Percentiles rank a stretch among this genome's conserved stretches.
Conservation (phyloP, 2,329 filamentous ascomycete genomes). For the Coniochaeta sp. region DNA sequence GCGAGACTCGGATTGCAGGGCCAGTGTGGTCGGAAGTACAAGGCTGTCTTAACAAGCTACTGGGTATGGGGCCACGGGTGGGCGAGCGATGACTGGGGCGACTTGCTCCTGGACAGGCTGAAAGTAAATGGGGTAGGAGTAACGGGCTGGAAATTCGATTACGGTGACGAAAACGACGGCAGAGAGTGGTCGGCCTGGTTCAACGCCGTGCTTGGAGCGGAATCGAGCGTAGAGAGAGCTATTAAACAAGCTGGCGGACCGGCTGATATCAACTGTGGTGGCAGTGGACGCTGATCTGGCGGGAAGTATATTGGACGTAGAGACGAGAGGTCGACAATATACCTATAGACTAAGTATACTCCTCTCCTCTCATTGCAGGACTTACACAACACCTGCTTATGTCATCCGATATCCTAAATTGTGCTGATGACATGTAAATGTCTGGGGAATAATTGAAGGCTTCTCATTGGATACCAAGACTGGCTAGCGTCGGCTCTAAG, state of each 20-base stretch:
- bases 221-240: too few relatives aligned
- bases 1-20: not conserved
- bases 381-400: too few relatives aligned
- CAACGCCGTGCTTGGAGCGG: too few relatives aligned
- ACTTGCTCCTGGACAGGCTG: not conserved
- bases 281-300: too few relatives aligned
- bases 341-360: too few relatives aligned
- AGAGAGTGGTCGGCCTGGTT: constrained; percentile 1
- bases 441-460: not conserved
- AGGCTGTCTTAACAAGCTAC: not conserved
- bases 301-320: too few relatives aligned
- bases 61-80: not conserved
- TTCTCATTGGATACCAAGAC: not conserved
- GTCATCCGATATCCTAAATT: too few relatives aligned
- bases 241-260: too few relatives aligned
- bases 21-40: not conserved
- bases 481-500: constrained; percentile 2
- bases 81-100: not conserved
- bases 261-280: too few relatives aligned
- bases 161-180: not conserved
- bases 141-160: not conserved
- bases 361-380: too few relatives aligned
- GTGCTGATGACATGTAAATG: too few relatives aligned
- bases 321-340: too few relatives aligned
- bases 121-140: not conserved